Base-by-base conservation (phyloP, 1,139 yeast genomes). In the Williopsis jadinii region DNA sequence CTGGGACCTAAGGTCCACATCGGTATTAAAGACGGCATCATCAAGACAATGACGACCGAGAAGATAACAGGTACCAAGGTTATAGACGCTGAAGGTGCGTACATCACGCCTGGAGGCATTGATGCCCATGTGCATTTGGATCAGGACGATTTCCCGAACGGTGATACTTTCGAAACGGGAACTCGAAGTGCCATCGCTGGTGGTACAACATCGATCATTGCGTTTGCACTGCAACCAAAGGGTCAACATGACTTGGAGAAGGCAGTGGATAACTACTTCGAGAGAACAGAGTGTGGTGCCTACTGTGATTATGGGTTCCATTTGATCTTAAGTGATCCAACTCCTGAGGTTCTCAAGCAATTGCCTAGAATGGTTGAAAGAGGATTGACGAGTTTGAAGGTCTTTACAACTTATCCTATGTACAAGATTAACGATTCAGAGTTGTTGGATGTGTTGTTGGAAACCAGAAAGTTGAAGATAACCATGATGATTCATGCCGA, bases 131-230 rank as follows among this genome's bases (percentile, higher is more conserved):
- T 77, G 34, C 83, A 77, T 49, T 62, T 77, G 41, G 75, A 76
- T 51, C 80, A 75, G 49, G 73, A 73, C 0, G 72, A 73, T 2
- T 58, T 74, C 40, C 69, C 77, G 3, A 74, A 67, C 50, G 72
- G 77, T 66, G 82, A 77, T 54, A 75, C 75, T 2, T 74, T 76
- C 53, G 77, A 70, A 35, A 69, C 77, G 5, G 83, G 80, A 0
- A 73, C 82, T 5, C 66, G 67, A 49, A 72, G 80, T 9, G 80
- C 82, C 1, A 74, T 80, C 11, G 66, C 76, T 5, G 74, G 74
- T 30, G 74, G 74, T 10, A 69, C 73, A 2, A 69, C 74, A 9
- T 62, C 72, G 0, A 55, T 69, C 38, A 56, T 67, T 43, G 62
- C 65, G n/a, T 64, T 68, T 60, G 71, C 71, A 19, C 54, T 65